Base-by-base conservation (phyloP, 805 yeast species). In the Starmerella apicola region DNA sequence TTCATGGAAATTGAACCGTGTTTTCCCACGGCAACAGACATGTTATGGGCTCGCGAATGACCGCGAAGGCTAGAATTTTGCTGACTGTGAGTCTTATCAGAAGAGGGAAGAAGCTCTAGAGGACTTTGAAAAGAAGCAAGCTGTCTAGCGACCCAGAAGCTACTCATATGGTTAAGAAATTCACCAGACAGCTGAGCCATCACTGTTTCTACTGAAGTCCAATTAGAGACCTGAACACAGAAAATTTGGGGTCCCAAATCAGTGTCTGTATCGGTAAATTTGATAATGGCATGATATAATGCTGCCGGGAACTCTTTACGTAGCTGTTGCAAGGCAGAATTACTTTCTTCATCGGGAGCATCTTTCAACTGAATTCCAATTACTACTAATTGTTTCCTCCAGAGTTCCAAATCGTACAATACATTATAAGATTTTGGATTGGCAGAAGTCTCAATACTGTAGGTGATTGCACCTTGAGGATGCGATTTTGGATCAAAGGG, bases 361-460 rank as follows among this genome's bases (percentile, higher is more conserved):
- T 7, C 26, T 12, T 23, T 23, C 10, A 12, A 12, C 26, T 7
- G 10, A 20, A 74, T 48, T 3, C 76, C 79, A 33, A 74, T 55
- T 1, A 59, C 62, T 34, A 54, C 49, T 50, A 83, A 72, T 0
- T 81, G 74, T 54, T 84, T 83, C 37, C 96, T 62, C 59, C 72
- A 84, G 1, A 95, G 94, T 60, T 91, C 96, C 47, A 88, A 75
- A 58, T 88, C 97, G 50, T 80, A 82, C 31, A 88, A 63, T 38
- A 80, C 77, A 5, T 76, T 59, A 21, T 79, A 68, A 30, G 73
- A 76, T n/a, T 66, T 67, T 40, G 73, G 78, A 1, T 70, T 63
- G 5, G 61, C 53, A 0, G 70, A 51, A 1, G 69, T 58, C 10
- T 60, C 58, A 47, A 74, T 74, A 41, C 76, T 76, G 52, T 71